Conservation (phyloP, 2,329 filamentous ascomycete species). For the Talaromyces sp. region DNA sequence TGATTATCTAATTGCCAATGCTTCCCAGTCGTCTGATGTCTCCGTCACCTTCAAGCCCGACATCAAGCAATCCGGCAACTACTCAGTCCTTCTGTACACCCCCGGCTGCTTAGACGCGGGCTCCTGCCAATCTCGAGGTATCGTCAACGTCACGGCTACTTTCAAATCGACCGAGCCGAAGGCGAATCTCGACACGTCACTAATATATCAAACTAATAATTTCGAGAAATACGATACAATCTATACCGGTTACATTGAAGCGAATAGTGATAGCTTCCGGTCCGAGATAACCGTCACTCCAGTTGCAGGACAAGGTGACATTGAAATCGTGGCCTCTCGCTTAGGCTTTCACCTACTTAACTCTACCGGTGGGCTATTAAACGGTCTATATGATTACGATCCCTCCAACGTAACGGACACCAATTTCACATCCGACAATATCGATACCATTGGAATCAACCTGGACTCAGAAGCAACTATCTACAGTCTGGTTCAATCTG, state of each 20-base stretch:
- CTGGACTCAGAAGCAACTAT: slow-evolving; percentile 65
- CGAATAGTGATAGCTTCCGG: slow-evolving; percentile 65
- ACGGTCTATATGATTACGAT: slow-evolving; percentile 86
- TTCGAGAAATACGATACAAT: slow-evolving; percentile 96
- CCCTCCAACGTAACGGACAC: slow-evolving; percentile 57
- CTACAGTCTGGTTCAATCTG: slow-evolving; percentile 60
- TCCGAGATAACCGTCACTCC: slow-evolving; percentile 76
- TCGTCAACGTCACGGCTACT: slow-evolving; percentile 72
- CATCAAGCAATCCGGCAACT: slow-evolving; percentile 83
- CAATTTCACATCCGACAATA: slow-evolving; percentile 65
- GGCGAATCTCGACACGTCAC: slow-evolving; percentile 51
- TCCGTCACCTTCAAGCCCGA: slow-evolving; percentile 68
- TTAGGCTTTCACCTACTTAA: slow-evolving; percentile 63
- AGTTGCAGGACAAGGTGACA: slow-evolving; percentile 52
- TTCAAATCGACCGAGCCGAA: slow-evolving; percentile 51
- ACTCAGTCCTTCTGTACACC: slow-evolving; percentile 85
- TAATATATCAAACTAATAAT: slow-evolving; percentile 84
- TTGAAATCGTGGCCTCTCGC: slow-evolving; percentile 84
- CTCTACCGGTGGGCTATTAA: slow-evolving; percentile 73
- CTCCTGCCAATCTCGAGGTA: slow-evolving; percentile 69
- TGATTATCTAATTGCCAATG: slow-evolving; percentile 67
- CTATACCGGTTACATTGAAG: slow-evolving; percentile 79
- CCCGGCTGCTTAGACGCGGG: slow-evolving; percentile 80
- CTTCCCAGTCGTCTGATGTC: slow-evolving; percentile 56
- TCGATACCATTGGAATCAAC: slow-evolving; percentile 69